Base-by-base conservation (phyloP, 1,284 basidiomycete species). In the Vanrija humicola region DNA sequence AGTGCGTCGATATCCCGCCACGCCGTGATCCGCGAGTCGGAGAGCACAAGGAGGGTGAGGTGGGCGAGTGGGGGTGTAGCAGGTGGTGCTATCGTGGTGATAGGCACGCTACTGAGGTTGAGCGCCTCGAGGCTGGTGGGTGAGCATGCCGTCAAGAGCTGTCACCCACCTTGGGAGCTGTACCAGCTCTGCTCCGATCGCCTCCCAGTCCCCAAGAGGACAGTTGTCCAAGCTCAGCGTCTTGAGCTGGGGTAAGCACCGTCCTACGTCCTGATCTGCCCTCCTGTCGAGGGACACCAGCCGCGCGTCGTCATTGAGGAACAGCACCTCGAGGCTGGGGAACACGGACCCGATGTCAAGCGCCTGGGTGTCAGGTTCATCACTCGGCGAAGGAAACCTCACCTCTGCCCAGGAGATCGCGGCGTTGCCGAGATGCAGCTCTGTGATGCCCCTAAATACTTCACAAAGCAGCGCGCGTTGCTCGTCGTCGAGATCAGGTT, bases 171-270 rank as follows among this genome's bases (percentile, higher is more conserved):
- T 73, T 16, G 80, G 69, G 52, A 87, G 82, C 18, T 70, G 60
- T 18, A 62, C 62, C 25, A 90, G 67, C 6, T 82, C 79, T 21
- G 70, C 53, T 53, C 79, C 81, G 1, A 84, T 72, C 47, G 82
- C 76, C 26, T 66, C 61, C 88, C 89, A 93, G 58, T 83, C 77
- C 3, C 66, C 65, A 29, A 90, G 79, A 10, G 73, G 56, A 77
- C 95, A 95, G 44, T 80, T 82, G 64, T 90, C 88, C 29, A 96
- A 77, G 69, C 91, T 92, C 56, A 96, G 74, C 25, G 78, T 78
- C 48, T 79, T 73, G 38, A 91, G 70, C 18, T 77, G 64, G 14
- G 56, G 49, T 29, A 64, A 28, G 16, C 58, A 49, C 3, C n/a
- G 10, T 10, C 23, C 46, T 4, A 45, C 4, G n/a, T 15, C 12